A percentile compares a stretch with the other conserved stretches of the same genome.
Evolutionary conservation across 192 early-diverging fungal species (phyloP).

Genomic region (Coemansia furcata): DNA sequence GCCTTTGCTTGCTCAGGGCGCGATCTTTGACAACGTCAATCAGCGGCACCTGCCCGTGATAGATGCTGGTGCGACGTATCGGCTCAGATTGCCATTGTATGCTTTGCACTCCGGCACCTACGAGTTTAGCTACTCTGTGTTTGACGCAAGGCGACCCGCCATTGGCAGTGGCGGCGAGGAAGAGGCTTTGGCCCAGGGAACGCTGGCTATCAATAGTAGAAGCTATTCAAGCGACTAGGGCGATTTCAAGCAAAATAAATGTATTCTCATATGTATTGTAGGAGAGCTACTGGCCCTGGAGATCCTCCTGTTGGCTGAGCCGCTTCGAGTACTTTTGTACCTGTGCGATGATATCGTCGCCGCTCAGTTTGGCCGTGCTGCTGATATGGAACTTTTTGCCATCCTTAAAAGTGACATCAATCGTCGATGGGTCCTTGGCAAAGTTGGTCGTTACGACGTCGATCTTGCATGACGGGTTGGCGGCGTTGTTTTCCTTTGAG

Average conservation of each 20-base stretch:
- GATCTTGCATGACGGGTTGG: conserved; percentile 52
- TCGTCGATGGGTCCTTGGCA: conserved; percentile 30
- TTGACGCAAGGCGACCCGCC: background rate
- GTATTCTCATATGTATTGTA: background rate
- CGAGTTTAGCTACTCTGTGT: conserved; percentile 23
- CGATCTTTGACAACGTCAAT: conserved; percentile 34
- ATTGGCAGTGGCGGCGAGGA: background rate
- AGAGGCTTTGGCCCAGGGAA: conserved; percentile 5
- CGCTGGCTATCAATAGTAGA: conserved; percentile 25
- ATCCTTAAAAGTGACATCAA: conserved; percentile 50
- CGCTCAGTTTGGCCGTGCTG: conserved; percentile 21
- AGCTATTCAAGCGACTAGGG: background rate
- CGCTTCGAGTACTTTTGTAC: conserved; percentile 43
- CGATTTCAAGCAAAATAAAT: background rate
- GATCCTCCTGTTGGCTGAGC: conserved; percentile 50
- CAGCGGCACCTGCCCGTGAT: conserved; percentile 24
- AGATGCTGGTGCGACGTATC: background rate
- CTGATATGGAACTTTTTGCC: conserved; percentile 40
- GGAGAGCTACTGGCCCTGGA: conserved; percentile 29
- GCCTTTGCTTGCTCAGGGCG: background rate
- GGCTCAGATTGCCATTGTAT: conserved; percentile 21
- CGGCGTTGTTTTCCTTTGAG: conserved; percentile 36
- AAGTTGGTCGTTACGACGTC: conserved; percentile 23
- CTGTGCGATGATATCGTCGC: conserved; percentile 36
- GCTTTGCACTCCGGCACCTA: conserved; percentile 21